Percentiles rank a stretch among this genome's conserved stretches.
Evolutionary conservation across 257 asterid species (phyloP).

Genomic region (Solanum raphanifolium): DNA sequence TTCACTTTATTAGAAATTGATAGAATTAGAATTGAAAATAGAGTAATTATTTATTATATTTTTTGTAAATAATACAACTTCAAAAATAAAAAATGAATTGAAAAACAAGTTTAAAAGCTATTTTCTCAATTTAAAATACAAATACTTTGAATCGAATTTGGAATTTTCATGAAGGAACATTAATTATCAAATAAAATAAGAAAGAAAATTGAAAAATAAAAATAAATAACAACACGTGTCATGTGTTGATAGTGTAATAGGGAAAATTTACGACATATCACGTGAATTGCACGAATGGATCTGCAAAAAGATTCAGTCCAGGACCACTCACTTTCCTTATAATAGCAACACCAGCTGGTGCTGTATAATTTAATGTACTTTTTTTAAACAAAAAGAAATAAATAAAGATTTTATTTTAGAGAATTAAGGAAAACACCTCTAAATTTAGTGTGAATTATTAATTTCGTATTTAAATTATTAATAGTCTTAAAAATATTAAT

Average conservation of each 20-base stretch:
- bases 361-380: neutral
- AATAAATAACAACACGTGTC: neutral
- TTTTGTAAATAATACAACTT: neutral
- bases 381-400: too few relatives aligned
- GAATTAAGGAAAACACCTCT: too few relatives aligned
- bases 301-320: neutral
- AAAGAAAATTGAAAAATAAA: too few relatives aligned
- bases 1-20: neutral
- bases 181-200: too few relatives aligned
- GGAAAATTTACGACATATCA: neutral
- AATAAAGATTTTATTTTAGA: too few relatives aligned
- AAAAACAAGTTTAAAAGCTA: neutral
- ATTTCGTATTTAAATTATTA: too few relatives aligned
- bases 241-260: neutral
- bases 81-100: neutral
- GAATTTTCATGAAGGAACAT: neutral
- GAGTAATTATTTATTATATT: neutral
- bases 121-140: too few relatives aligned
- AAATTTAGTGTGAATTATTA: too few relatives aligned
- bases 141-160: neutral
- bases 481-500: too few relatives aligned
- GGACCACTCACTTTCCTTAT: neutral
- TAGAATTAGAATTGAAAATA: neutral
- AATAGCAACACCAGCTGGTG: neutral
- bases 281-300: slow-evolving; percentile 4